Evolutionary conservation across 1,139 yeast genomes (phyloP).

Genomic region (Debaryomyces sp.): DNA sequence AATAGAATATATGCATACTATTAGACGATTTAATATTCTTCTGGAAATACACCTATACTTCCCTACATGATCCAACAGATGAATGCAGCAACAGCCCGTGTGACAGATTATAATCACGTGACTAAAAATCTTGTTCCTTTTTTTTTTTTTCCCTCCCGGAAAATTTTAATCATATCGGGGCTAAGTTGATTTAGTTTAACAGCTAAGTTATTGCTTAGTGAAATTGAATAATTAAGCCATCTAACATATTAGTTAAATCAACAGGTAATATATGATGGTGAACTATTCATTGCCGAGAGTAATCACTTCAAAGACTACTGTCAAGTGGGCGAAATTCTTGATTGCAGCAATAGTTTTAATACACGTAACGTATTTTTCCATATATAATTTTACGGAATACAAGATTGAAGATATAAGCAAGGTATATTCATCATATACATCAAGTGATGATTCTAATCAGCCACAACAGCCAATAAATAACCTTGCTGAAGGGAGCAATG

Average conservation of each 20-base stretch:
- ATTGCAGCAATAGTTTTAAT: slow-evolving; percentile 7
- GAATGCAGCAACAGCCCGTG: neutral
- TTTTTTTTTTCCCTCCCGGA: neutral
- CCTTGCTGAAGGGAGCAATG: slow-evolving; percentile 2
- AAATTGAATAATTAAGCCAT: neutral
- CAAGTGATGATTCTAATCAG: slow-evolving; percentile 9
- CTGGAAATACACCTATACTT: neutral
- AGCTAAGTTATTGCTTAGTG: neutral
- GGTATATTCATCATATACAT: neutral
- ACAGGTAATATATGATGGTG: neutral
- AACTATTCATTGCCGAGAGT: slow-evolving; percentile 1
- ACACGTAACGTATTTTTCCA: slow-evolving; percentile 5
- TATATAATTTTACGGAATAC: slow-evolving; percentile 5
- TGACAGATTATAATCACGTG: slow-evolving; percentile 1
- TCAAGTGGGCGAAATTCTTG: slow-evolving; percentile 7
- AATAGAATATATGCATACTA: neutral
- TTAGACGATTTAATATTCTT: neutral
- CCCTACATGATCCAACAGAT: neutral
- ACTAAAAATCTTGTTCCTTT: neutral
- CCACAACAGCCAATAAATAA: slow-evolving; percentile 10
- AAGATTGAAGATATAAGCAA: slow-evolving; percentile 1
- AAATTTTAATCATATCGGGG: slow-evolving; percentile 3
- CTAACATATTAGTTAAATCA: neutral
- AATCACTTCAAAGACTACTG: slow-evolving; percentile 1
- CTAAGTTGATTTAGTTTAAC: slow-evolving; percentile 3